These are phyloP conservation scores for Trametes polyzona DNA, from an alignment of 1,284 basidiomycete species.

Conservation along the genomic window DNA sequence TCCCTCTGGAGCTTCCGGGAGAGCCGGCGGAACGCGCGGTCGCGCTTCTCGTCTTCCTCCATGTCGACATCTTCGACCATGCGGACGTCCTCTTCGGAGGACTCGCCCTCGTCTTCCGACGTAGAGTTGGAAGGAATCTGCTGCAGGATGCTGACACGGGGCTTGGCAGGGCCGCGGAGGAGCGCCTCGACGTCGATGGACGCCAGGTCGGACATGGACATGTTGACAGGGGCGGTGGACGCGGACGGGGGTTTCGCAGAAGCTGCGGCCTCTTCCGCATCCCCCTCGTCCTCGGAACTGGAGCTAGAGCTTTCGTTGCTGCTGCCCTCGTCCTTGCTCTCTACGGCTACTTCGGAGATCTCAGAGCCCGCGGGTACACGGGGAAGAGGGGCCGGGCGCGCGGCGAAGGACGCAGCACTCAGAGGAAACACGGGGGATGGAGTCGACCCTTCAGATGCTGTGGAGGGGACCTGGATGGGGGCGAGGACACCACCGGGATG, in stretches of 20 bases:
- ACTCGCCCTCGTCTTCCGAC: conserved; percentile 22
- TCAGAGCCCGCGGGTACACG: conserved; percentile 32
- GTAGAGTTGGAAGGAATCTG: conserved; percentile 28
- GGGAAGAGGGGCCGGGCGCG: conserved; percentile 15
- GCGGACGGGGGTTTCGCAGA: background rate
- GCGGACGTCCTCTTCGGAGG: conserved; percentile 19
- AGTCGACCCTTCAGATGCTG: background rate
- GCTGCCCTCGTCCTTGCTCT: conserved; percentile 36
- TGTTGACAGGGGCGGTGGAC: background rate
- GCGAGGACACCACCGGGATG: background rate
- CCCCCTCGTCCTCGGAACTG: conserved; percentile 26
- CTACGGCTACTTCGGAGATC: conserved; percentile 35
- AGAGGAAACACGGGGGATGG: conserved; percentile 12
- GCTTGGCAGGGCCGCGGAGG: conserved; percentile 29
- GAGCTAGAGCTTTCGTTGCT: conserved; percentile 34
- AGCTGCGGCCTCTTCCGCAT: conserved; percentile 3
- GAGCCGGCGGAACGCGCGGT: conserved; percentile 30
- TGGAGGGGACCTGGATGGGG: background rate
- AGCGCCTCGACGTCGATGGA: conserved; percentile 29
- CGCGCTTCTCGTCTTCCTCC: conserved; percentile 30
- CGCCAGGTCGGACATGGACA: conserved; percentile 1
- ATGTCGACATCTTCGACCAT: conserved; percentile 27
- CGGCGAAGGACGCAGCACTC: background rate
- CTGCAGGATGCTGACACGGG: conserved; percentile 26
- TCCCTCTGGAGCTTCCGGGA: conserved; percentile 26